Evolutionary conservation across 371 early-diverging fungal species (phyloP), one percentile per base, ranked within the genome.

Genomic region (Parasitella parasitica): DNA sequence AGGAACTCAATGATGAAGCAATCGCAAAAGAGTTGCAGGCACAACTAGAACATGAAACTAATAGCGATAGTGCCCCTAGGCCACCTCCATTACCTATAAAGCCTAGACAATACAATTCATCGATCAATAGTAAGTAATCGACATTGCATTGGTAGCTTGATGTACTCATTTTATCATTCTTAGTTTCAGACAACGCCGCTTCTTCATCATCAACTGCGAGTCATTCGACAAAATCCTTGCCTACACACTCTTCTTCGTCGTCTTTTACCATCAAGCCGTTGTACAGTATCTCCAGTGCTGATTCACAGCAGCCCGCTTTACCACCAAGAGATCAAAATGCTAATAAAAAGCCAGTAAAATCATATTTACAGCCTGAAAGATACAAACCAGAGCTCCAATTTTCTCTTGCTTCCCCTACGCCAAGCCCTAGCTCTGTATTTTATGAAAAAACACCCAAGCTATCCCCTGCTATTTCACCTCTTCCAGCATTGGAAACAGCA

Each of bases 81-180:
- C 73, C 72, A n/a, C 72, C 72, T 22, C 69, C 72, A 16, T 57
- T 72, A 38, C 72, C 72, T 0, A 35, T 41, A 24, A 69, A 69
- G 20, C 72, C 72, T 2, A 49, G 39, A 51, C 69, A 53, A 12
- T 72, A 72, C 43, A 51, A 66, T 60, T 54, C 57, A 22, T n/a
- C 18, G 8, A 18, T 13, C 36, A 55, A 27, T 15, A 16, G 34
- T 28, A 50, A 22, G 27, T 30, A n/a, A 16, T 38, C 6, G n/a
- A n/a, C 18, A 20, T 32, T 32, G 32, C 2, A 20, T 39, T 15
- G 41, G 18, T n/a, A 16, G 5, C 11, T n/a, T 20, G 9, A 20
- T 18, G 4, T 18, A 20, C 16, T 13, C 2, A 27, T 15, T 46
- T 16, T 6, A 18, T 22, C 16, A 43, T 56, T 13, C n/a, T n/a